These are phyloP conservation scores for Chrysoporthe deuterocubensis DNA, from an alignment of 2,329 filamentous ascomycete species.

Conservation along the genomic window DNA sequence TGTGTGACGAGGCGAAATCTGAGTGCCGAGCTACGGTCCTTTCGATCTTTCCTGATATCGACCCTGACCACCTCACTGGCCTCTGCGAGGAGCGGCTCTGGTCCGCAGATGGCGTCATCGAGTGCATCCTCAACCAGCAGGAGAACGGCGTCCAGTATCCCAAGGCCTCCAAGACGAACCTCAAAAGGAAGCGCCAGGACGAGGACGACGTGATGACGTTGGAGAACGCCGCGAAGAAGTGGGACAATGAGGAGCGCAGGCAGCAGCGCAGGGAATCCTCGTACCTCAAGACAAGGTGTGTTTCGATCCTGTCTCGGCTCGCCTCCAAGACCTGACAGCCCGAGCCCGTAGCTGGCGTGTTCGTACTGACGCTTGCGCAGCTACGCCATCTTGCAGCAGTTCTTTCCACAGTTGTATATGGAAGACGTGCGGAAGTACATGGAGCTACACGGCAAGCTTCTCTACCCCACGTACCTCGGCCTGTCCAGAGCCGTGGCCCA, in stretches of 20 bases:
- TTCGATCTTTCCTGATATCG: constrained; percentile 52
- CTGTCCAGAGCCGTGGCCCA: constrained; percentile 37
- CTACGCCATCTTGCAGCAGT: constrained; percentile 38
- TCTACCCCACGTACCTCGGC: constrained; percentile 42
- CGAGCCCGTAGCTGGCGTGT: neutral
- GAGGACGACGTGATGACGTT: constrained; percentile 30
- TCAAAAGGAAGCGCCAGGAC: constrained; percentile 48
- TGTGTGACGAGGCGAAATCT: constrained; percentile 14
- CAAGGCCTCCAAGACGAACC: constrained; percentile 31
- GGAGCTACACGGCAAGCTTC: constrained; percentile 31
- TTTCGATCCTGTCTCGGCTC: neutral
- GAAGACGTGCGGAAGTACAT: constrained; percentile 35
- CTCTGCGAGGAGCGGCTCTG: constrained; percentile 36
- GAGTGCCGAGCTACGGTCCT: constrained; percentile 39
- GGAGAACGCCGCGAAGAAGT: constrained; percentile 29
- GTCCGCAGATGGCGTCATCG: constrained; percentile 40
- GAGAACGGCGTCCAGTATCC: constrained; percentile 47
- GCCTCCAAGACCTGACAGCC: neutral
- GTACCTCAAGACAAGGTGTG: constrained; percentile 30
- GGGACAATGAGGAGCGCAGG: constrained; percentile 32
- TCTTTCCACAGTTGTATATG: constrained; percentile 40
- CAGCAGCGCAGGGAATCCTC: constrained; percentile 19
- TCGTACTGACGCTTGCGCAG: constrained; percentile 24
- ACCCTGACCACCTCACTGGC: constrained; percentile 41
- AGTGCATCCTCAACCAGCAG: constrained; percentile 44